Percentiles rank a stretch among this genome's conserved stretches.
These are phyloP conservation scores for Metarhizium anisopliae DNA, from an alignment of 2,329 filamentous ascomycete species.

Conservation along the genomic window DNA sequence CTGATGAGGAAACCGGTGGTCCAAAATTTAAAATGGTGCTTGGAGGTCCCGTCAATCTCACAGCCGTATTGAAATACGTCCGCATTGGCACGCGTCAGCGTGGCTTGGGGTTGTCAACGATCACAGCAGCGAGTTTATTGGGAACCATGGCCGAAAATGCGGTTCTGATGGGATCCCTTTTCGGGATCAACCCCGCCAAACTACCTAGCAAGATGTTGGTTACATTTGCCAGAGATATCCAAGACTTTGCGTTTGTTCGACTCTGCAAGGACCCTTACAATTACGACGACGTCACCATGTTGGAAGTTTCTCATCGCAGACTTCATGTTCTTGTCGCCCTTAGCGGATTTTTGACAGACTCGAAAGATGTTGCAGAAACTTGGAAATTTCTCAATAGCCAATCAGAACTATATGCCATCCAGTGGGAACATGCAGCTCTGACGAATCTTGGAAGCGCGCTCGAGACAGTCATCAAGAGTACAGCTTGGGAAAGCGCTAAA, in stretches of 20 bases:
- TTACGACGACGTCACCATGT: conserved; percentile 38
- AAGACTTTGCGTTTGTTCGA: conserved; percentile 81
- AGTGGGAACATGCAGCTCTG: conserved; percentile 74
- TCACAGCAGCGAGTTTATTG: conserved; percentile 67
- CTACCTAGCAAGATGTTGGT: conserved; percentile 85
- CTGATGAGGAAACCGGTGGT: conserved; percentile 54
- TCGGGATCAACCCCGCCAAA: conserved; percentile 81
- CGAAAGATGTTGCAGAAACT: conserved; percentile 58
- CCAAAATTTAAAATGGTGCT: conserved; percentile 64
- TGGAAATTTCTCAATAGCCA: conserved; percentile 70
- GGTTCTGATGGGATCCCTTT: conserved; percentile 72
- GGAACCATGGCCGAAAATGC: conserved; percentile 73
- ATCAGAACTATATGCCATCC: conserved; percentile 72
- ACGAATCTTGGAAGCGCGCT: conserved; percentile 71
- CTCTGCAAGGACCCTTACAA: conserved; percentile 43
- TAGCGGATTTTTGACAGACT: conserved; percentile 69
- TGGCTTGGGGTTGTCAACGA: conserved; percentile 64
- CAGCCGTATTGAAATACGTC: conserved; percentile 66
- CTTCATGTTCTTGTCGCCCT: conserved; percentile 77
- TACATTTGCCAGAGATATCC: conserved; percentile 74
- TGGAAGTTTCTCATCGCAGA: conserved; percentile 51
- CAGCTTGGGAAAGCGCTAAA: conserved; percentile 67
- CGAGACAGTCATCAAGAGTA: conserved; percentile 66
- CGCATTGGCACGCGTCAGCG: conserved; percentile 73
- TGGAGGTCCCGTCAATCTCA: conserved; percentile 53